A percentile compares a stretch with the other conserved stretches of the same genome.
These are phyloP conservation scores for Bromus sterilis DNA, from an alignment of 176 grass and related monocot genomes.

Conservation along the genomic window DNA sequence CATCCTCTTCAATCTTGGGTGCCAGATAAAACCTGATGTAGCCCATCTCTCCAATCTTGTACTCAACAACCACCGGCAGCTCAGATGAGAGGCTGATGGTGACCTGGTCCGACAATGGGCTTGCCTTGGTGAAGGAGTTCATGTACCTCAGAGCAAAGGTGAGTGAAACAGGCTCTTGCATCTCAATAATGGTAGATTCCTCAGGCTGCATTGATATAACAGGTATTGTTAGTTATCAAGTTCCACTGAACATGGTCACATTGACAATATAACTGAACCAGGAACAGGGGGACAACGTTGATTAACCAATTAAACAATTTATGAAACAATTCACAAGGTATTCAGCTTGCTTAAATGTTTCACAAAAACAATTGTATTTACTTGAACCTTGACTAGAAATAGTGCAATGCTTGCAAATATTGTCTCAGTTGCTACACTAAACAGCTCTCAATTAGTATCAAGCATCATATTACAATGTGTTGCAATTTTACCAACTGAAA, in stretches of 20 bases:
- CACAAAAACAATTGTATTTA: too few relatives aligned
- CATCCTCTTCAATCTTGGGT: slow-evolving; percentile 91
- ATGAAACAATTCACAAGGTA: too few relatives aligned
- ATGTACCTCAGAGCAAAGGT: slow-evolving; percentile 93
- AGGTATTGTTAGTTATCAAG: too few relatives aligned
- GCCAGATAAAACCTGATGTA: slow-evolving; percentile 84
- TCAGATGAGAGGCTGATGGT: slow-evolving; percentile 85
- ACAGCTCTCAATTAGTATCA: background rate
- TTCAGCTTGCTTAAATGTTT: too few relatives aligned
- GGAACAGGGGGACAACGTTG: too few relatives aligned
- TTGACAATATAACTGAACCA: too few relatives aligned
- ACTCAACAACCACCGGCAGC: slow-evolving; percentile 83
- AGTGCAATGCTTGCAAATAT: background rate
- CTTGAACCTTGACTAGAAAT: too few relatives aligned
- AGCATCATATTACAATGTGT: background rate
- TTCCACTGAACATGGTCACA: too few relatives aligned
- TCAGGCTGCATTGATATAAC: slow-evolving; percentile 59
- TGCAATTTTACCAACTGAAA: background rate
- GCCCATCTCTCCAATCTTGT: slow-evolving; percentile 91
- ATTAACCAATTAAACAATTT: too few relatives aligned
- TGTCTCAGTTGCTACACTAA: background rate
- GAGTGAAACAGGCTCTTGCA: slow-evolving; percentile 83
- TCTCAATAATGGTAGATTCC: slow-evolving; percentile 74
- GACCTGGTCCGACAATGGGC: slow-evolving; percentile 59
- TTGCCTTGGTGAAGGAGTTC: slow-evolving; percentile 96